Evolutionary conservation across 2,329 filamentous ascomycete species (phyloP).

Genomic region (Aspergillus quadricinctus): DNA sequence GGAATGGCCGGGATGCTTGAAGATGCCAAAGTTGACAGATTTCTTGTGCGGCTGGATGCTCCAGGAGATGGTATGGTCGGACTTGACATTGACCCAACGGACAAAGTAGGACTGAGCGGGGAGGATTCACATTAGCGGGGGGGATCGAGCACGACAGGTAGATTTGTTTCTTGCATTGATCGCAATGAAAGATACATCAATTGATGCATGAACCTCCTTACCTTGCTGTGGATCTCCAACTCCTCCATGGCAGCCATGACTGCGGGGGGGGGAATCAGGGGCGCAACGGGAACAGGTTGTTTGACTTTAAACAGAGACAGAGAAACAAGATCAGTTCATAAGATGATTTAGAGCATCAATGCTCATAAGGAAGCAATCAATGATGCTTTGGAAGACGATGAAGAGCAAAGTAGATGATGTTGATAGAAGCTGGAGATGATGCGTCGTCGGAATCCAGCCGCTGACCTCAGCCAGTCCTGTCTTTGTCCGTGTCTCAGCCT

Average conservation of each 20-base stretch:
- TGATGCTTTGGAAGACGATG: background rate
- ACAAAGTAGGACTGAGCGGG: constrained; percentile 82
- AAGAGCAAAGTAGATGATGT: constrained; percentile 1
- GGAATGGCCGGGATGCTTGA: constrained; percentile 83
- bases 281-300: constrained; percentile 10
- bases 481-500: background rate
- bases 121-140: constrained; percentile 19
- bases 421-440: background rate
- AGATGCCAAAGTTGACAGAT: constrained; percentile 96
- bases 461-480: background rate
- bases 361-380: background rate
- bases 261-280: constrained; percentile 8
- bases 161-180: background rate
- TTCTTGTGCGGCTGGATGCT: constrained; percentile 97
- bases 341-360: background rate
- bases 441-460: background rate
- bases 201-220: constrained; percentile 39
- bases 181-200: background rate
- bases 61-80: constrained; percentile 92
- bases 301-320: background rate
- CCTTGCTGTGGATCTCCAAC: constrained; percentile 96
- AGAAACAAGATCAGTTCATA: background rate
- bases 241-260: constrained; percentile 92
- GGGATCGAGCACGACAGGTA: constrained; percentile 2
- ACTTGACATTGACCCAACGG: constrained; percentile 89